Evolutionary conservation across 1,139 yeast genomes (phyloP).

Genomic region (Blastobotrys persicus): DNA sequence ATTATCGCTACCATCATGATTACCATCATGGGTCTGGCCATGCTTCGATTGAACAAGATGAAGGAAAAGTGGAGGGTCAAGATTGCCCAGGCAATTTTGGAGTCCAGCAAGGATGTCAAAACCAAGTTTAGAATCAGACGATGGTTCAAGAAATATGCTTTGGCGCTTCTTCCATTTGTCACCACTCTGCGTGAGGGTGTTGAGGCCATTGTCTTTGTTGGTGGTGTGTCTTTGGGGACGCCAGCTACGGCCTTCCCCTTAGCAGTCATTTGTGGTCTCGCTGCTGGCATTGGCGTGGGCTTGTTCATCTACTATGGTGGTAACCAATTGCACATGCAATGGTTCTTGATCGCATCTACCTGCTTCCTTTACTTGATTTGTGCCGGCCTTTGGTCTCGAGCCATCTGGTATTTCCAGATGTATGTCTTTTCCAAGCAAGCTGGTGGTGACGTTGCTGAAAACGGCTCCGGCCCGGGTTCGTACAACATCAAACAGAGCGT

Average conservation of each 20-base stretch:
- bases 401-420: conserved; percentile 80
- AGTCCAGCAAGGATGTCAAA: conserved; percentile 32
- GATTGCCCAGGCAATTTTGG: conserved; percentile 52
- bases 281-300: conserved; percentile 74
- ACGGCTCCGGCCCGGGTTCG: conserved; percentile 90
- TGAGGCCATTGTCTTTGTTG: conserved; percentile 88
- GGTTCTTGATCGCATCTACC: conserved; percentile 76
- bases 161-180: conserved; percentile 75
- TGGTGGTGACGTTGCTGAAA: conserved; percentile 89
- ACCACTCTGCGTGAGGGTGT: conserved; percentile 88
- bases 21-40: conserved; percentile 84
- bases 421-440: conserved; percentile 59
- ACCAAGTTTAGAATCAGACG: conserved; percentile 26
- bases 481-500: conserved; percentile 73
- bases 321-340: conserved; percentile 57
- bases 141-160: conserved; percentile 59
- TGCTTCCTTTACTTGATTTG: conserved; percentile 79
- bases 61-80: conserved; percentile 83
- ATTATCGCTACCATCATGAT: conserved; percentile 76
- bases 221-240: conserved; percentile 66
- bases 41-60: conserved; percentile 81
- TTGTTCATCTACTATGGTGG: conserved; percentile 70
- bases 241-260: conserved; percentile 66
- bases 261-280: conserved; percentile 73
- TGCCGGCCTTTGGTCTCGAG: conserved; percentile 87